phyloP scores from a whole-genome alignment of 2,329 filamentous ascomycete species.

The Lithohypha guttulata region DNA sequence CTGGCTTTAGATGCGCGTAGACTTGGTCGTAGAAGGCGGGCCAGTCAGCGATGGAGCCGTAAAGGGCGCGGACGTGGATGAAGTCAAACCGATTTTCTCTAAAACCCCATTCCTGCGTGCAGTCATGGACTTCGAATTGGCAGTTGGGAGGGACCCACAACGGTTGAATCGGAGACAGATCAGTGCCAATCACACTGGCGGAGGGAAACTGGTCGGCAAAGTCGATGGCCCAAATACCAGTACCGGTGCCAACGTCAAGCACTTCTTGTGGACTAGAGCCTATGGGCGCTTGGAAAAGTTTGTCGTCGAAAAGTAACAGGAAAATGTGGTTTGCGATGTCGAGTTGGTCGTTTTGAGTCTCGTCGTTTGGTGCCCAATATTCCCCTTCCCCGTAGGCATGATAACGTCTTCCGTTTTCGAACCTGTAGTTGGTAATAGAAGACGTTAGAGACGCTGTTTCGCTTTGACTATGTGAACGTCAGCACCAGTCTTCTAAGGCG shows the following conservation, averaged over 20 bases:
- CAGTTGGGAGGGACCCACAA: constrained; percentile 25
- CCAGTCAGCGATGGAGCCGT: constrained; percentile 21
- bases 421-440: constrained; percentile 26
- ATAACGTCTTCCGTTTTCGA: constrained; percentile 31
- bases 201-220: constrained; percentile 23
- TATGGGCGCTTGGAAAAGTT: constrained; percentile 23
- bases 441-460: too few relatives aligned
- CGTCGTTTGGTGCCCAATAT: constrained; percentile 27
- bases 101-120: constrained; percentile 22
- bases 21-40: constrained; percentile 14
- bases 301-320: constrained; percentile 16
- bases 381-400: constrained; percentile 24
- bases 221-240: constrained; percentile 30
- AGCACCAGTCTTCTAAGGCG: too few relatives aligned
- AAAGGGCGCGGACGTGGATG: constrained; percentile 23
- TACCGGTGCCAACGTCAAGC: constrained; percentile 29
- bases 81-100: constrained; percentile 26
- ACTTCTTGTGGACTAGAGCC: constrained; percentile 21
- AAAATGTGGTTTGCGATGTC: constrained; percentile 22
- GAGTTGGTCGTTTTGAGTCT: constrained; percentile 27
- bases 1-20: constrained; percentile 25
- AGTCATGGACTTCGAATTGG: constrained; percentile 25
- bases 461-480: too few relatives aligned
- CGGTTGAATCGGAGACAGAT: constrained; percentile 25
- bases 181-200: constrained; percentile 30